phyloP scores from a whole-genome alignment of 2,329 filamentous ascomycete species.

The Neospermospora avenae region DNA sequence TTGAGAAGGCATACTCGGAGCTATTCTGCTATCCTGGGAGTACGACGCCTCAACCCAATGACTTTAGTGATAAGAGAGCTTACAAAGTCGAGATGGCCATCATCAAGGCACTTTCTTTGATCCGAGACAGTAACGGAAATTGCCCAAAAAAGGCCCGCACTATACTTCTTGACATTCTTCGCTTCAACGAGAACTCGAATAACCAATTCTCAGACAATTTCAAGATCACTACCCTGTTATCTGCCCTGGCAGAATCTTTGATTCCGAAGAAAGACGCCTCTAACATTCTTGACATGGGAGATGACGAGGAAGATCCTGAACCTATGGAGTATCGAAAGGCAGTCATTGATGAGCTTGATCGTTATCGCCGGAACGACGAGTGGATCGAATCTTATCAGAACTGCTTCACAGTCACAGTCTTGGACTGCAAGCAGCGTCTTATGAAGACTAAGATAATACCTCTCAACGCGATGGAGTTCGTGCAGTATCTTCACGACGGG shows the following conservation, averaged over 20 bases:
- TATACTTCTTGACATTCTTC: conserved; percentile 84
- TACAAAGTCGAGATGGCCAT: conserved; percentile 86
- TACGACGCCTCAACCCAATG: conserved; percentile 79
- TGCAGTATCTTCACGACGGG: conserved; percentile 62
- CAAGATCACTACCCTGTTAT: conserved; percentile 80
- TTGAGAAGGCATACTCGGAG: conserved; percentile 81
- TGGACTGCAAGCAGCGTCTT: conserved; percentile 58
- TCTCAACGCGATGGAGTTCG: conserved; percentile 51
- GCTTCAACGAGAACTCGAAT: conserved; percentile 90
- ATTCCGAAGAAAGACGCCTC: conserved; percentile 44
- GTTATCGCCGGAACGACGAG: conserved; percentile 64
- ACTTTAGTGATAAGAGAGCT: conserved; percentile 82
- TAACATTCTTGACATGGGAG: conserved; percentile 39
- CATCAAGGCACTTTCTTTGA: conserved; percentile 71
- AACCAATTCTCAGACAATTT: conserved; percentile 87
- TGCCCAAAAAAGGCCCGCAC: conserved; percentile 76
- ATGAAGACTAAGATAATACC: conserved; percentile 64
- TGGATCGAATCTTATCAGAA: conserved; percentile 68
- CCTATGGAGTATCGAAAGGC: conserved; percentile 40
- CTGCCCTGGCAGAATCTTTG: conserved; percentile 55
- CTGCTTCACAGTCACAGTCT: conserved; percentile 59
- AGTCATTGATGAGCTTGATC: conserved; percentile 61
- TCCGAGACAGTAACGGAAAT: conserved; percentile 71
- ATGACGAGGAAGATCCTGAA: conserved; percentile 43
- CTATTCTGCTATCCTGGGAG: conserved; percentile 82